Conservation (phyloP, 257 asterid genomes). For the Paulownia fortunei region DNA sequence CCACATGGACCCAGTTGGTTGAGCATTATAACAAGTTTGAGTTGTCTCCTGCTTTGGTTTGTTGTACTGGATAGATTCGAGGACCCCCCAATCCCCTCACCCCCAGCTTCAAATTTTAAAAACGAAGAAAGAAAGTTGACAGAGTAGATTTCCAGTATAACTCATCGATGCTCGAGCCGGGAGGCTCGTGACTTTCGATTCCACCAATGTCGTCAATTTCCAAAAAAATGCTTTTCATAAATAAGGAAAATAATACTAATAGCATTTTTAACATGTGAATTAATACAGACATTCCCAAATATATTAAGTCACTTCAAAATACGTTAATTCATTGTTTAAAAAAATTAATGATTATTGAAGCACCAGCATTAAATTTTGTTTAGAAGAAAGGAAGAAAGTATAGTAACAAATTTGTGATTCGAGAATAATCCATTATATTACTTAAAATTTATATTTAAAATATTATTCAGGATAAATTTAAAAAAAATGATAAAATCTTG, state of each 20-base stretch:
- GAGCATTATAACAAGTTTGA: constrained; percentile 23
- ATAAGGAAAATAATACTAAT: background rate
- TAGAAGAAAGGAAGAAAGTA: too few relatives aligned
- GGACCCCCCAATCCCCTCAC: background rate
- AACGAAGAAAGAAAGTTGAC: background rate
- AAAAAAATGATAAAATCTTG: too few relatives aligned
- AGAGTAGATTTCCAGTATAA: background rate
- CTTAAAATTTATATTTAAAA: too few relatives aligned
- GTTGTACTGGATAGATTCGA: constrained; percentile 28
- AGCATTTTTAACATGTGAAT: background rate
- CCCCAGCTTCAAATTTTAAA: background rate
- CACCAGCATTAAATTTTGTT: too few relatives aligned
- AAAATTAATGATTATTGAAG: too few relatives aligned
- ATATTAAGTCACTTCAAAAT: too few relatives aligned
- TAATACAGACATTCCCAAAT: too few relatives aligned
- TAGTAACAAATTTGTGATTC: too few relatives aligned
- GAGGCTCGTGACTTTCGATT: constrained; percentile 47
- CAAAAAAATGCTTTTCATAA: background rate
- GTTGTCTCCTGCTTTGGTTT: constrained; percentile 39
- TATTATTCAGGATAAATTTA: too few relatives aligned
- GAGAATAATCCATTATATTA: too few relatives aligned
- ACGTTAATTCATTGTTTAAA: too few relatives aligned
- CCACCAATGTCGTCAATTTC: constrained; percentile 22
- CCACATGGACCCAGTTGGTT: constrained; percentile 47
- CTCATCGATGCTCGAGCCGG: constrained; percentile 36